These are phyloP conservation scores for Lithohypha guttulata DNA, from an alignment of 2,329 filamentous ascomycete genomes.

Conservation along the genomic window DNA sequence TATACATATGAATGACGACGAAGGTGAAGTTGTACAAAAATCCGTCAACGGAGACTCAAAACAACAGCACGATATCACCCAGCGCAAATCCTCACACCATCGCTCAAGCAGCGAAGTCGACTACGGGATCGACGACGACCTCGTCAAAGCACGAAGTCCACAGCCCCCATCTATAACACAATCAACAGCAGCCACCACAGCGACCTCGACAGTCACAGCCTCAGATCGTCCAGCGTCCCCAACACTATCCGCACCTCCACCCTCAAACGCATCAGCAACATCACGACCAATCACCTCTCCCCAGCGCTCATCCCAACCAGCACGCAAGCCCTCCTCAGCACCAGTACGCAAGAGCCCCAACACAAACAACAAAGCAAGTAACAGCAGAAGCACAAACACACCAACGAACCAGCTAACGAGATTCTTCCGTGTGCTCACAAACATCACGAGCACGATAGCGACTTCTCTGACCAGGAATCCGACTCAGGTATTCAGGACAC, in stretches of 20 bases:
- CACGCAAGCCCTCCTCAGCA: constrained; percentile 10
- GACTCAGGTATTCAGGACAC: constrained; percentile 46
- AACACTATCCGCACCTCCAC: constrained; percentile 10
- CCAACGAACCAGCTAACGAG: constrained; percentile 34
- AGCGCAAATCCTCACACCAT: constrained; percentile 33
- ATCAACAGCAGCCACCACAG: background rate
- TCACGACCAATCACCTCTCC: constrained; percentile 7
- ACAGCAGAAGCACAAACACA: constrained; percentile 10
- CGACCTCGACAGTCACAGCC: background rate
- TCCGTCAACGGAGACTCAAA: constrained; percentile 17
- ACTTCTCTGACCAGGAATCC: constrained; percentile 45
- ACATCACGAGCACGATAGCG: constrained; percentile 40
- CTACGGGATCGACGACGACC: constrained; percentile 54
- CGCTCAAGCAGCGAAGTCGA: constrained; percentile 56
- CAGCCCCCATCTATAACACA: background rate
- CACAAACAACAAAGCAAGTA: constrained; percentile 12
- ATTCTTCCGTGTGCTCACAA: constrained; percentile 37
- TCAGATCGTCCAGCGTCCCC: background rate
- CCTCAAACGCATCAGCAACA: background rate
- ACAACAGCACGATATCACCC: constrained; percentile 18
- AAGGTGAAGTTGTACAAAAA: constrained; percentile 26
- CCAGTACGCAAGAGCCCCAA: constrained; percentile 14
- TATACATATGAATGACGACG: constrained; percentile 29
- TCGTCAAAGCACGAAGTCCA: constrained; percentile 26
- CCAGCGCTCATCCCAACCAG: constrained; percentile 8